Percentiles rank a stretch among this genome's conserved stretches.
These are phyloP conservation scores for Haplosporangium sp. DNA, from an alignment of 371 early-diverging fungal genomes.

Conservation along the genomic window DNA sequence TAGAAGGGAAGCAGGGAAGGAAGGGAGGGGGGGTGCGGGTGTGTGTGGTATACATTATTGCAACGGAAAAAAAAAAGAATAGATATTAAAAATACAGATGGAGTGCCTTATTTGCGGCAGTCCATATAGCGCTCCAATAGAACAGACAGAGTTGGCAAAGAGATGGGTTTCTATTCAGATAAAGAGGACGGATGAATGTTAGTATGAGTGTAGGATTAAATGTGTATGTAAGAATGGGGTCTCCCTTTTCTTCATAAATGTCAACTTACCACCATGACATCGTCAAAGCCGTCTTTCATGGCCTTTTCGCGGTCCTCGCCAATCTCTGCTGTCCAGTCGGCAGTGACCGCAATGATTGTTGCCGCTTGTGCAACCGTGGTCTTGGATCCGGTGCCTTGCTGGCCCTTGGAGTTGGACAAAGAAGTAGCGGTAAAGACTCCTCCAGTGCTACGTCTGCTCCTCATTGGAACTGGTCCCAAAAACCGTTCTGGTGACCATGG, in stretches of 20 bases:
- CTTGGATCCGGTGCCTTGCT: neutral
- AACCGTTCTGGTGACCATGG: conserved; percentile 46
- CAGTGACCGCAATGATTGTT: conserved; percentile 44
- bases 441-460: conserved; percentile 13
- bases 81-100: neutral
- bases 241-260: neutral
- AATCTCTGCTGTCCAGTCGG: conserved; percentile 42
- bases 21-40: conserved; percentile 1
- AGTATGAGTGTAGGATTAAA: neutral
- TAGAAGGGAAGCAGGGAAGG: conserved; percentile 6
- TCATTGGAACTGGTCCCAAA: conserved; percentile 14
- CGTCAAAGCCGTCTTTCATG: conserved; percentile 39
- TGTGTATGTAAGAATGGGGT: neutral
- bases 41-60: neutral
- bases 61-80: neutral
- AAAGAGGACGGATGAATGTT: too few species aligned
- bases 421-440: neutral
- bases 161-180: conserved; percentile 40
- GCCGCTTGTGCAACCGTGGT: conserved; percentile 12
- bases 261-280: conserved; percentile 41
- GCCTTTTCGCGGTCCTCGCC: conserved; percentile 51
- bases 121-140: conserved; percentile 34
- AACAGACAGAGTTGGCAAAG: conserved; percentile 33
- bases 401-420: neutral
- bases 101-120: neutral